These are phyloP conservation scores for Mychonastes homosphaera DNA, from an alignment of 139 green algal genomes.

Conservation along the genomic window DNA sequence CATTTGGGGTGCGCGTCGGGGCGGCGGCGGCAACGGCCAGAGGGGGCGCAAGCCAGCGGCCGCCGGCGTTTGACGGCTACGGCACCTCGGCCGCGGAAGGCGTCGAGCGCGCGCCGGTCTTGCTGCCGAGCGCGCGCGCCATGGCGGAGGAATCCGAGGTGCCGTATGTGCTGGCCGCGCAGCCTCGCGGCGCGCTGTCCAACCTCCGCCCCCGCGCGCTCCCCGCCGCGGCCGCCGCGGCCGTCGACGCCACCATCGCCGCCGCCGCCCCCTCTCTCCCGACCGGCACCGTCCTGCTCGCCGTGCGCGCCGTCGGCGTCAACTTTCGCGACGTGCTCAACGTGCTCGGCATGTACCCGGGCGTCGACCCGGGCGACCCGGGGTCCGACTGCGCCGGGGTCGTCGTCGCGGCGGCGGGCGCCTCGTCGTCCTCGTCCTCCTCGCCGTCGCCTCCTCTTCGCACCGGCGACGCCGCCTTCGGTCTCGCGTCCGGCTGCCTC, in stretches of 20 bases:
- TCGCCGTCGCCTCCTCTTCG: too few relatives aligned
- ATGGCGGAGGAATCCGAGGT: not conserved
- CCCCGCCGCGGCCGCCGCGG: not conserved
- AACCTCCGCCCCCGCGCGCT: slow-evolving; percentile 27
- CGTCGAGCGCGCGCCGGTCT: slow-evolving; percentile 4
- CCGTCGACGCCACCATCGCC: not conserved
- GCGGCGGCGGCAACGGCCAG: not conserved
- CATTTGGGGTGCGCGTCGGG: not conserved
- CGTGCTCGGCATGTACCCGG: slow-evolving; percentile 74
- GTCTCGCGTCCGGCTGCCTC: slow-evolving; percentile 58
- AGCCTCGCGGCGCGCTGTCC: slow-evolving; percentile 33
- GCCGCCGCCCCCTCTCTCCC: not conserved
- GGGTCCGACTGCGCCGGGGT: slow-evolving; percentile 56
- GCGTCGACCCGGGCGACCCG: slow-evolving; percentile 62
- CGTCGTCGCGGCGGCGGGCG: slow-evolving; percentile 23
- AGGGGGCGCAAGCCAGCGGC: slow-evolving; percentile 1
- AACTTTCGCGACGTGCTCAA: slow-evolving; percentile 61
- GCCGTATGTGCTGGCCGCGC: slow-evolving; percentile 28
- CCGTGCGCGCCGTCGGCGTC: slow-evolving; percentile 48
- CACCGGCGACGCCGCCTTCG: slow-evolving; percentile 57
- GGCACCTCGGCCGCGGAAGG: not conserved
- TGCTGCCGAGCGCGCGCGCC: too few relatives aligned
- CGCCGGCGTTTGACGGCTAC: slow-evolving; percentile 20
- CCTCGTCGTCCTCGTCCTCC: not conserved
- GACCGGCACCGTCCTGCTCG: slow-evolving; percentile 29